Evolutionary conservation across 805 yeast species (phyloP), one percentile per base, ranked within the genome.

Genomic region (Torulaspora quercuum): DNA sequence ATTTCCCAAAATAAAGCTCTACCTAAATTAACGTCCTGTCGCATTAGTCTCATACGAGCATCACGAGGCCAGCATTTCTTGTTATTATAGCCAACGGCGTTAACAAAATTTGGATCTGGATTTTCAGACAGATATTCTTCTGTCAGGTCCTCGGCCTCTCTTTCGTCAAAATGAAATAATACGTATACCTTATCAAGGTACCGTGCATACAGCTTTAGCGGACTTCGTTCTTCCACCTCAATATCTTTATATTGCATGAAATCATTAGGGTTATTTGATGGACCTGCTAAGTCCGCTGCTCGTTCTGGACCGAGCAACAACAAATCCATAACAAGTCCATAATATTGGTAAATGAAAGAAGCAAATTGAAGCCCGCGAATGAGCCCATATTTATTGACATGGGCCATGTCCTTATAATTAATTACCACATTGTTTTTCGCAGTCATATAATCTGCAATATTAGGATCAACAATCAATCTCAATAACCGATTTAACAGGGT

Each of bases 21-120:
- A 2, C 97, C 98, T 5, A 92, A 68, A 48, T 87, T 84, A 4
- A 90, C 97, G 63, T 92, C 98, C 41, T 80, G 82, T 28, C 96
- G 71, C 78, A 89, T 80, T 33, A 92, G 63, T 47, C 87, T 75
- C 97, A 92, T 92, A 41, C 97, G 74, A 13, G 80, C 68, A 56
- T 92, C 97, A 29, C 84, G 67, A 3, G 98, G 96, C 99, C 99
- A 92, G 55, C 97, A 88, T 33, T 79, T 78, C 49, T 83, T 82
- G 49, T 87, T 90, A 52, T 83, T 84, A 59, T 88, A 90, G 0
- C 94, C 94, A 22, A 83, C 77, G 5, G 81, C 79, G 49, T 81
- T 83, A 52, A 84, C 95, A 59, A 84, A 85, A 54, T 89, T 86
- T 0, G 95, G 95, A 64, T 89, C 96, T 1, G 96, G 95, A 51